Evolutionary conservation across 805 yeast species (phyloP).

Genomic region (Wickerhamia fluorescens): DNA sequence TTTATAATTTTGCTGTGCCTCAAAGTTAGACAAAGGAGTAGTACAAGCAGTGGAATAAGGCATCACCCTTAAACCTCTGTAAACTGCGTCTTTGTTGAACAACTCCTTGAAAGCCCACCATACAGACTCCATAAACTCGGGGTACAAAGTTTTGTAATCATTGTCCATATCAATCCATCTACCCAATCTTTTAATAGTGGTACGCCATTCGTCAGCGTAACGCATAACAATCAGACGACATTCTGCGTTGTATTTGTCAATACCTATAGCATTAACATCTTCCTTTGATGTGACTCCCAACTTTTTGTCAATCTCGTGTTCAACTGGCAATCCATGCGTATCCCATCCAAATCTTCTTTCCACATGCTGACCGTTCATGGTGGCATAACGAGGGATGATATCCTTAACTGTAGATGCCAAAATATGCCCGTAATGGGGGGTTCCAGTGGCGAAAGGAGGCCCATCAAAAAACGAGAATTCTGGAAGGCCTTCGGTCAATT

Average conservation of each 20-base stretch:
- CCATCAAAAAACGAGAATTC: conserved; percentile 95
- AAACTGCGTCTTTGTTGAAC: conserved; percentile 78
- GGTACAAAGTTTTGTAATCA: conserved; percentile 95
- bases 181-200: conserved; percentile 88
- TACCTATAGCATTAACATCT: conserved; percentile 91
- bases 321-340: conserved; percentile 98
- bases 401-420: conserved; percentile 96
- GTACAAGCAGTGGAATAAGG: conserved; percentile 98
- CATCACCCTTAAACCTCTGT: conserved; percentile 96
- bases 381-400: conserved; percentile 94
- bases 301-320: conserved; percentile 97
- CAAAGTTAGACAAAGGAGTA: conserved; percentile 94
- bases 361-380: conserved; percentile 94
- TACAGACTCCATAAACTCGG: conserved; percentile 93
- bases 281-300: conserved; percentile 88
- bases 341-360: conserved; percentile 99
- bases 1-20: conserved; percentile 97
- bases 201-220: conserved; percentile 92
- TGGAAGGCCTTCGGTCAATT: conserved; percentile 78
- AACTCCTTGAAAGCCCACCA: conserved; percentile 98
- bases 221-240: conserved; percentile 97
- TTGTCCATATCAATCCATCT: conserved; percentile 99
- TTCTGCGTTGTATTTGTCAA: conserved; percentile 87
- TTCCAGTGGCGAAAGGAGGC: conserved; percentile 99
- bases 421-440: conserved; percentile 98